phyloP scores from a whole-genome alignment of 2,329 filamentous ascomycete genomes.

The Colletotrichum trifolii region DNA sequence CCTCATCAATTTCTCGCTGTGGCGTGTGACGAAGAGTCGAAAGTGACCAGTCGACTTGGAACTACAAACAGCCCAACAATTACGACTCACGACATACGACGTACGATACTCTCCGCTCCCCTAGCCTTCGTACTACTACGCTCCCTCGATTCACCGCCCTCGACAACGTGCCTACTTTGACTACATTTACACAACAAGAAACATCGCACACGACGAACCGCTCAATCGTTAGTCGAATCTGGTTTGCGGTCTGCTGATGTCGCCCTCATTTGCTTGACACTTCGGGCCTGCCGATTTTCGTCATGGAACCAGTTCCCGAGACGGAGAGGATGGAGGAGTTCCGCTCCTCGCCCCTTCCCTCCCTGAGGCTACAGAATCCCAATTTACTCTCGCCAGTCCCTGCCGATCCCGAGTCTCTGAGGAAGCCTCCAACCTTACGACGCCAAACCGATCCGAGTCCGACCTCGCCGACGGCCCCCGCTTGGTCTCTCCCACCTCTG shows the following conservation, averaged over 20 bases:
- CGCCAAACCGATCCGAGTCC: conserved; percentile 69
- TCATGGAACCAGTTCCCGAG: conserved; percentile 76
- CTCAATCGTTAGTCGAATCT: too few species aligned
- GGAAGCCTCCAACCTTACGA: conserved; percentile 65
- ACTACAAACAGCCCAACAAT: too few species aligned
- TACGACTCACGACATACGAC: too few species aligned
- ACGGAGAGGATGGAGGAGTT: conserved; percentile 77
- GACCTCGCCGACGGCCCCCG: conserved; percentile 62
- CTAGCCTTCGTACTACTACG: too few species aligned
- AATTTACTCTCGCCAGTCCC: conserved; percentile 42
- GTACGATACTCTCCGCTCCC: too few species aligned
- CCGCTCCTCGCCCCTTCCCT: conserved; percentile 66
- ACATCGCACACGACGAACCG: too few species aligned
- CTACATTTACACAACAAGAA: too few species aligned
- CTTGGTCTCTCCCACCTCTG: conserved; percentile 60
- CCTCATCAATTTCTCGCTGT: neutral
- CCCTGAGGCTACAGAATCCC: conserved; percentile 59
- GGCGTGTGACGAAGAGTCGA: too few species aligned
- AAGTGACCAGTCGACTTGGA: too few species aligned
- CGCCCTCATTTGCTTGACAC: conserved; percentile 30
- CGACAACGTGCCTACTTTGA: too few species aligned
- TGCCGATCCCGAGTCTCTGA: conserved; percentile 55
- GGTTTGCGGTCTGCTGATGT: conserved; percentile 23
- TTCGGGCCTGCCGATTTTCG: conserved; percentile 38
- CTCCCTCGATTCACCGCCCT: too few species aligned